Conservation (phyloP, 495 filamentous ascomycete genomes). For the Hyaloscypha hepaticicola region DNA sequence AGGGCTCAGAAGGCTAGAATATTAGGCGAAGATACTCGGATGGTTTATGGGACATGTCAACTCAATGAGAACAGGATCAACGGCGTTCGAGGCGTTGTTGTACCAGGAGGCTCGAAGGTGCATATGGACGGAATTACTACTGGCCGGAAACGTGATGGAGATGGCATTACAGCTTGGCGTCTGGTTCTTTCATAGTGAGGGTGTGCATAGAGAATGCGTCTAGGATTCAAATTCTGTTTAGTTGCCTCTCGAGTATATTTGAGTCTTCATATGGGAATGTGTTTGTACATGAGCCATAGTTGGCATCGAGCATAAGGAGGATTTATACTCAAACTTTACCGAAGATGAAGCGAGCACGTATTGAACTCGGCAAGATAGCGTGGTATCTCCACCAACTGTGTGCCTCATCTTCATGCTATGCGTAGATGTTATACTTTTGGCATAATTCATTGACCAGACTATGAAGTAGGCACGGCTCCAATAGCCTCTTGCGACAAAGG, state of each 20-base stretch:
- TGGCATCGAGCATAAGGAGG: too few relatives aligned
- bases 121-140: conserved; percentile 1
- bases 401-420: neutral
- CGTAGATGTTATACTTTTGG: conserved; percentile 10
- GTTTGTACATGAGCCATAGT: too few relatives aligned
- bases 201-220: neutral
- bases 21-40: neutral
- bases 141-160: neutral
- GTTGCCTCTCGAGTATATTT: neutral
- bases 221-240: neutral
- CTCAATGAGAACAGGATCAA: neutral
- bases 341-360: too few relatives aligned
- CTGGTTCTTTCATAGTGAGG: conserved; percentile 4
- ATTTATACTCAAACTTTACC: too few relatives aligned
- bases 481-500: conserved; percentile 16
- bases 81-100: neutral
- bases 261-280: too few relatives aligned
- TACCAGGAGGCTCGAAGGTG: neutral
- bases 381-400: neutral
- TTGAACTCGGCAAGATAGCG: too few relatives aligned
- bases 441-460: conserved; percentile 2
- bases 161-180: conserved; percentile 22
- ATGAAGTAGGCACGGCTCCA: conserved; percentile 21
- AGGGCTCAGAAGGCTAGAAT: neutral
- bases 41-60: neutral